Evolutionary conservation across 495 filamentous ascomycete species (phyloP), one percentile per base, ranked within the genome.

Genomic region (Melanomma pulvis-pyrius): DNA sequence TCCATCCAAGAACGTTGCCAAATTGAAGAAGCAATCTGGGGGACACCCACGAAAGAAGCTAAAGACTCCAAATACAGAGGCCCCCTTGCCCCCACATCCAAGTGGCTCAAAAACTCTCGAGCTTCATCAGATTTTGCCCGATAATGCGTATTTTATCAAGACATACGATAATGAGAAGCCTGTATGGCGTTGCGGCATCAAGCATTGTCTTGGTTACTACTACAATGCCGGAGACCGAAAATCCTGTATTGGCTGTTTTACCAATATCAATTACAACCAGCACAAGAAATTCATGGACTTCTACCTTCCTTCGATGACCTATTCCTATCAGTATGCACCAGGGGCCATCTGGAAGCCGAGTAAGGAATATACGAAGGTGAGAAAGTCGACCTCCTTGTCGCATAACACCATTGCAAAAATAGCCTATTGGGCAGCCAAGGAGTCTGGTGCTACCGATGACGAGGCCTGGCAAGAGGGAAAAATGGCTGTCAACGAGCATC

Each of bases 121-220:
- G 19, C 55, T 29, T 32, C 36, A 55, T 17, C 57, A 67, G 28
- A 28, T 49, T 1, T 49, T 67, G 3, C 65, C 65, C 7, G 17
- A 22, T 8, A 34, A 41, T 5, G 59, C 58, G 0, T 63, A 63
- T 44, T 63, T 62, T 30, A 51, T 62, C 58, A 2, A 8, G 21
- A 52, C 26, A 41, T 22, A 36, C 15, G 41, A 29, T 1, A 29
- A 60, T 9, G 65, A 63, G 28, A 25, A 57, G n/a, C 26, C 25
- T 17, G 65, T 28, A 9, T 68, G 65, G 65, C 51, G 58, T 24
- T 68, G 65, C 28, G 65, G 65, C 3, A 68, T 62, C 21, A 56
- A 53, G 15, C 59, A 68, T 29, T 22, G 36, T 9, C 7, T 62
- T 15, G 65, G 58, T 19, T 41, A 57, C 34, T 63, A 68, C 65